Evolutionary conservation across 1,139 yeast genomes (phyloP), one percentile per base, ranked within the genome.

Genomic region (Yamadazyma friedrichii): DNA sequence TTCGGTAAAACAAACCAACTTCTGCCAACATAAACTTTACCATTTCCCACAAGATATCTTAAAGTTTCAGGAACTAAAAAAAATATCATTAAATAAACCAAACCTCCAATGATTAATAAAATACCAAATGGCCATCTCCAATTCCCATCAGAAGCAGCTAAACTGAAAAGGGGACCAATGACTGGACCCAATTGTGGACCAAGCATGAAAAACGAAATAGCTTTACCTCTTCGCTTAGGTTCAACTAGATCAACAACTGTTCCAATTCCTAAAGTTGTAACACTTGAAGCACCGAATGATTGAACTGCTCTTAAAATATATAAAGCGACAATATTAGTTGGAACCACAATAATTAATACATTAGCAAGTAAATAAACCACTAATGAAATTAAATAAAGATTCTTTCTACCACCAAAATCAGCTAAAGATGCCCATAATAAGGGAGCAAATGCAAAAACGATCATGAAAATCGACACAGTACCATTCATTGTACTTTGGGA

Each of bases 41-140:
- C 81, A 51, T 75, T 69, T 0, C 85, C 85, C 9, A 79, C 84
- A 15, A 78, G 60, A 44, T 69, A 76, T 25, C 84, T 55, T 35
- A 77, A 55, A 0, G 84, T 79, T 49, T 79, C 84, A 2, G 84
- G 84, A 12, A 78, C 57, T 15, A 72, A 57, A 17, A 71, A 62
- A 15, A 71, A 42, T 0, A 78, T 70, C n/a, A 62, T 16, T 0
- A 69, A 2, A 36, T 71, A 67, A 0, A 70, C 71, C 3, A 66
- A 48, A 0, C 56, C 62, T 1, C 79, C 75, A 46, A 74, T 48
- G 1, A 78, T 66, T 1, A 78, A 68, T 15, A 76, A 59, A 40
- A 77, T 67, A 1, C 80, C 82, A 64, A 80, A 80, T 9, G 73
- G 59, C 82, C 82, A 77, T 53, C 82, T 67, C 82, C 82, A 78